Base-by-base conservation (phyloP, 768 basidiomycete species). In the Pleurotus pulmonarius region DNA sequence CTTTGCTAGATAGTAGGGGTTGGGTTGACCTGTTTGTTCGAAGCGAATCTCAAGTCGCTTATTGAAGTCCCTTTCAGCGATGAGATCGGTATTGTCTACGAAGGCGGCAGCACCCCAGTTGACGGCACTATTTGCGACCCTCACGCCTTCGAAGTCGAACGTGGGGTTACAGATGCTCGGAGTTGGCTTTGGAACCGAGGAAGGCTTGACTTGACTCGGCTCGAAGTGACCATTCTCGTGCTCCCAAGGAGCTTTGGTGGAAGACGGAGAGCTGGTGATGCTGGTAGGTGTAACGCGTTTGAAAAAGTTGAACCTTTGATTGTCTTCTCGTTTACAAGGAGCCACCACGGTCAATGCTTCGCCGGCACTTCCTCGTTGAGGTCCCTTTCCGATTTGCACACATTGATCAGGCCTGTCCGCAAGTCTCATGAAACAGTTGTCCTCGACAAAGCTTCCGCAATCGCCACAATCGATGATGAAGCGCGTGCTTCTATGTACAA, bases 401-500 rank as follows among this genome's bases (percentile, higher is more conserved):
- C 51, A 53, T 29, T 40, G 26, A 8, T 53, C 51, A 15, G 51
- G 51, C 51, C 40, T 53, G 15, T 41, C 51, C 12, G 51, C 51
- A 41, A 53, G 51, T 15, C 15, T 53, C 51, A 53, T 53, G 51
- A 53, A 53, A 41, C 51, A 53, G 39, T 53, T 41, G 39, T 53
- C 39, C 24, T 53, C 37, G 13, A 39, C 51, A 38, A 53, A 39
- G 51, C 51, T 53, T 16, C 37, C 37, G 24, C 51, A 53, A 29
- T 53, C 51, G 5, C 51, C 51, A 22, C 51, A 53, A 20, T 53
- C 51, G 11, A 53, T 53, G 20, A 53, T 41, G 39, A 53, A 53
- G 15, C 51, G 51, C 18, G 51, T 53, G n/a, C 24, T 53, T 18
- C 51, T 53, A n/a, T 7, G 6, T 12, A 20, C 6, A 7, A 11